Conservation (phyloP, 2,329 filamentous ascomycete genomes). For the Cytospora piceicola region DNA sequence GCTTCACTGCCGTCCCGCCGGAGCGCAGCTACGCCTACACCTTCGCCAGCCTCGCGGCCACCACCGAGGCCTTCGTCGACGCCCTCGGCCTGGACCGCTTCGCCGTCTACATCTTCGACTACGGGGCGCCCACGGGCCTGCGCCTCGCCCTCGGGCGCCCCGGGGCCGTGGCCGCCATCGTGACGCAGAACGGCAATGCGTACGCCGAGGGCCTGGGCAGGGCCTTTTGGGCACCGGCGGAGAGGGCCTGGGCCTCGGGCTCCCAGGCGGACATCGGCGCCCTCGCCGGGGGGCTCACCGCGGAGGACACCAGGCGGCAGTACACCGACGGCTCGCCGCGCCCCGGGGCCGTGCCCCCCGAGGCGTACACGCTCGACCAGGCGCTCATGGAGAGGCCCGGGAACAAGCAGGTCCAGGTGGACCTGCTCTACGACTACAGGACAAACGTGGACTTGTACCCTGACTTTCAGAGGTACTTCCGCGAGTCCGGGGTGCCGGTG, state of each 20-base stretch:
- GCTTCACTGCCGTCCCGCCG: constrained; percentile 55
- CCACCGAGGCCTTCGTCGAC: constrained; percentile 53
- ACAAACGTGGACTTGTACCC: constrained; percentile 59
- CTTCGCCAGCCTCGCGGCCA: constrained; percentile 55
- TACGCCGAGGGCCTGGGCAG: constrained; percentile 58
- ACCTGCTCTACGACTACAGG: constrained; percentile 60
- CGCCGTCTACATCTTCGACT: constrained; percentile 65
- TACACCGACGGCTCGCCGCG: constrained; percentile 47
- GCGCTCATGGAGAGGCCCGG: constrained; percentile 49
- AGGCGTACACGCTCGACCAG: constrained; percentile 55
- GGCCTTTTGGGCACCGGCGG: constrained; percentile 54
- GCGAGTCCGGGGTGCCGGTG: constrained; percentile 53
- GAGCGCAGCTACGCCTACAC: constrained; percentile 53
- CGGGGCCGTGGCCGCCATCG: constrained; percentile 53
- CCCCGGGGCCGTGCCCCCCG: constrained; percentile 45
- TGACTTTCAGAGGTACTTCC: constrained; percentile 58
- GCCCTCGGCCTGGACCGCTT: constrained; percentile 51
- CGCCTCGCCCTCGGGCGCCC: constrained; percentile 56
- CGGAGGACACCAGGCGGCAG: constrained; percentile 48
- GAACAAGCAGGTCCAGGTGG: constrained; percentile 57
- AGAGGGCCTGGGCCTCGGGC: constrained; percentile 48
- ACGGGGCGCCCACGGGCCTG: constrained; percentile 60
- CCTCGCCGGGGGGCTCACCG: constrained; percentile 43
- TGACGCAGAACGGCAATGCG: constrained; percentile 65
- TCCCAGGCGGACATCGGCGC: constrained; percentile 42